These are phyloP conservation scores for Aspergillus piperis DNA, from an alignment of 2,329 filamentous ascomycete genomes.

Conservation along the genomic window DNA sequence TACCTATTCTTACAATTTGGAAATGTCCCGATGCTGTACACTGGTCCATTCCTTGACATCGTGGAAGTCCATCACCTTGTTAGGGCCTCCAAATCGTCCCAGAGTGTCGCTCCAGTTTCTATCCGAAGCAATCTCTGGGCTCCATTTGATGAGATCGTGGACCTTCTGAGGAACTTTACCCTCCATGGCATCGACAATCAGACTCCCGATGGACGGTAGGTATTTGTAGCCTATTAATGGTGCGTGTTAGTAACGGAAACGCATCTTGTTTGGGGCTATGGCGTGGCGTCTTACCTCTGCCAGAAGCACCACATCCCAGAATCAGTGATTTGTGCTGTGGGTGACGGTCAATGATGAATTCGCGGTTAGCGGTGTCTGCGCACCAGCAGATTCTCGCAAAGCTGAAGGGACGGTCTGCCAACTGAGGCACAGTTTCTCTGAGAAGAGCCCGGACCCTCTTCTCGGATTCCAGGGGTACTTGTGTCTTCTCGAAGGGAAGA, in stretches of 20 bases:
- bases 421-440: constrained; percentile 54
- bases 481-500: constrained; percentile 47
- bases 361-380: constrained; percentile 56
- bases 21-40: constrained; percentile 18
- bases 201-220: constrained; percentile 52
- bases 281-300: constrained; percentile 26
- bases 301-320: constrained; percentile 53
- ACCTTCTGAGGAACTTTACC: constrained; percentile 45
- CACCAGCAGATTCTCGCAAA: constrained; percentile 60
- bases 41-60: constrained; percentile 47
- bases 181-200: constrained; percentile 52
- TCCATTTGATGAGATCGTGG: constrained; percentile 50
- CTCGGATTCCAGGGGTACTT: constrained; percentile 50
- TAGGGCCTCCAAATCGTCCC: constrained; percentile 49
- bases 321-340: constrained; percentile 48
- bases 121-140: constrained; percentile 51
- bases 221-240: constrained; percentile 48
- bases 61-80: constrained; percentile 51
- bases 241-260: background rate
- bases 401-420: constrained; percentile 52
- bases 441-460: constrained; percentile 51
- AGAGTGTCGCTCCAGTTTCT: constrained; percentile 52
- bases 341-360: constrained; percentile 56
- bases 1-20: constrained; percentile 15
- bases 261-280: background rate